phyloP scores from a whole-genome alignment of 176 grass and related monocot genomes.

The Dendrocalamus sinicus region DNA sequence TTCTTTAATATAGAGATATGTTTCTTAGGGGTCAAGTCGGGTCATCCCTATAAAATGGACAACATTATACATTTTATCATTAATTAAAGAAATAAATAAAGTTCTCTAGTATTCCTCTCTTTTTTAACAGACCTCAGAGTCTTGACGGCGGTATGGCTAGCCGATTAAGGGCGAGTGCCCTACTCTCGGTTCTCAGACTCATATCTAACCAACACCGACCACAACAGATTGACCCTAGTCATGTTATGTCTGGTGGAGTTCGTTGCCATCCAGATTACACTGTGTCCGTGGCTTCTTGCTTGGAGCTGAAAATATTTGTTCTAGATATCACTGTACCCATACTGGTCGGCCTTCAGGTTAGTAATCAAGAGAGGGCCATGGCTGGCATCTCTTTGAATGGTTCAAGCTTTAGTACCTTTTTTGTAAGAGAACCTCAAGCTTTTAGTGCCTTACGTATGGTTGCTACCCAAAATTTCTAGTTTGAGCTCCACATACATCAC shows the following conservation, averaged over 20 bases:
- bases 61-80: too few species aligned
- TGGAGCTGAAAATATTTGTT: slow-evolving; percentile 84
- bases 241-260: slow-evolving; percentile 66
- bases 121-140: too few species aligned
- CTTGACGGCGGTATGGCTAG: too few species aligned
- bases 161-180: too few species aligned
- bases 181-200: too few species aligned
- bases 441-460: slow-evolving; percentile 3
- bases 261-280: slow-evolving; percentile 76
- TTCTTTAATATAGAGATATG: too few species aligned
- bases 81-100: too few species aligned
- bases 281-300: slow-evolving; percentile 47
- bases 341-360: slow-evolving; percentile 72
- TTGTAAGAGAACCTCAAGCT: neutral
- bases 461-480: slow-evolving; percentile 44
- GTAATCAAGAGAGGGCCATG: neutral
- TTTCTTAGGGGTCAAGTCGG: too few species aligned
- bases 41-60: too few species aligned
- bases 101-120: too few species aligned
- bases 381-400: neutral
- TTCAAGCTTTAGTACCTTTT: too few species aligned
- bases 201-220: too few species aligned
- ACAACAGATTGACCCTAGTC: slow-evolving; percentile 41
- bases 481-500: slow-evolving; percentile 81
- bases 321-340: slow-evolving; percentile 76